Evolutionary conservation across 805 yeast genomes (phyloP).

Genomic region (Blastobotrys parvus): DNA sequence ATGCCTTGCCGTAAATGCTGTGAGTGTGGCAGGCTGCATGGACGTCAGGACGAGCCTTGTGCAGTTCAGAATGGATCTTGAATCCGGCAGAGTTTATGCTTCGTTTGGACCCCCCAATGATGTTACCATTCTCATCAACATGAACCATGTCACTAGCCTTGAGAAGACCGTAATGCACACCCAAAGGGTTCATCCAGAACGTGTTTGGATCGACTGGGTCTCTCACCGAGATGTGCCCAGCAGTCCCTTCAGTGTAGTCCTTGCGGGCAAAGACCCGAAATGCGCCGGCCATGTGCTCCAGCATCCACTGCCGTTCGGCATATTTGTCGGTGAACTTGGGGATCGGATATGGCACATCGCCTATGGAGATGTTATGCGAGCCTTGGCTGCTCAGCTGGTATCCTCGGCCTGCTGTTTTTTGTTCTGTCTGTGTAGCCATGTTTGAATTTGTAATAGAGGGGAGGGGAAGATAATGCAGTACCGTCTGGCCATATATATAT

Average conservation of each 20-base stretch:
- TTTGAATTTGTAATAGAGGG: neutral
- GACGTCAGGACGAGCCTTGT: conserved; percentile 61
- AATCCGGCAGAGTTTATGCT: conserved; percentile 64
- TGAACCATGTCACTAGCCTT: conserved; percentile 57
- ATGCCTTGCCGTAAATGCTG: conserved; percentile 56
- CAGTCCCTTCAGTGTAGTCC: conserved; percentile 67
- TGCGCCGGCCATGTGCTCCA: conserved; percentile 76
- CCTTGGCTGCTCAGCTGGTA: neutral
- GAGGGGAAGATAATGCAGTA: neutral
- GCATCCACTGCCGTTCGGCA: conserved; percentile 39
- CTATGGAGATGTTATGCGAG: conserved; percentile 51
- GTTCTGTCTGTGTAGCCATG: neutral
- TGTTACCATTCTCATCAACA: conserved; percentile 52
- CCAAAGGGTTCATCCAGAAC: conserved; percentile 86
- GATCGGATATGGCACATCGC: conserved; percentile 40
- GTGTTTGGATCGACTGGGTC: conserved; percentile 76
- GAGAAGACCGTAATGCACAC: conserved; percentile 59
- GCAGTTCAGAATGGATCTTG: conserved; percentile 59
- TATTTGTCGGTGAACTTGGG: conserved; percentile 44
- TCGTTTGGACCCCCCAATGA: conserved; percentile 49
- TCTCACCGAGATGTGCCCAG: conserved; percentile 80
- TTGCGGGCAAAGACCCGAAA: conserved; percentile 75
- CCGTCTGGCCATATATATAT: no score
- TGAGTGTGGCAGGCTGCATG: conserved; percentile 69
- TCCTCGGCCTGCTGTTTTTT: neutral